These are phyloP conservation scores for Tephrocybe rancida DNA, from an alignment of 768 basidiomycete genomes.

Conservation along the genomic window DNA sequence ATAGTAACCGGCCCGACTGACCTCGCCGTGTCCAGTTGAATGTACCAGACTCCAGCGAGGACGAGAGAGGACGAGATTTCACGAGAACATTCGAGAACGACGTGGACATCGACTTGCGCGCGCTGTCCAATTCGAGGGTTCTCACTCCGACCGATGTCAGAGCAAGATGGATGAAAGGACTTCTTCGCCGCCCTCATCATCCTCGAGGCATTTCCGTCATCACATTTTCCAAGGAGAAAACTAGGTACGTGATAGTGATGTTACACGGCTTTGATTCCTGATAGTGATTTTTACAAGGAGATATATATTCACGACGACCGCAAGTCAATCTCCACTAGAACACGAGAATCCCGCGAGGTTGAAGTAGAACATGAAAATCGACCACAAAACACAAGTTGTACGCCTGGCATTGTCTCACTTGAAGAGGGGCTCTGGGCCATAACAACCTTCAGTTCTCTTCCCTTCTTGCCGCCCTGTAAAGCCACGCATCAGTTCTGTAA, in stretches of 20 bases:
- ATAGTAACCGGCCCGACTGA: neutral
- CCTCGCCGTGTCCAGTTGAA: neutral
- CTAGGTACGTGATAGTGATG: neutral
- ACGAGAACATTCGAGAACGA: neutral
- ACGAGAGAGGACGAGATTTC: no score
- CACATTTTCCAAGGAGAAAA: neutral
- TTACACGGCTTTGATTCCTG: neutral
- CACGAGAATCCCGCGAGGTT: no score
- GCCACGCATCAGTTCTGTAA: no score
- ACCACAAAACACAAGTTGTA: no score
- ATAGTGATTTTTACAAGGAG: neutral
- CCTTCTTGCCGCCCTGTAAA: no score
- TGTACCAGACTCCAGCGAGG: no score
- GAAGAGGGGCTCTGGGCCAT: no score
- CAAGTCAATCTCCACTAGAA: no score
- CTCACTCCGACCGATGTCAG: slow-evolving; percentile 1
- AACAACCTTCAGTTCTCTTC: no score
- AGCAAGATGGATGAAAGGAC: neutral
- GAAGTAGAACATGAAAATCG: no score
- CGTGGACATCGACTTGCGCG: neutral
- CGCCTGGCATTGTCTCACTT: no score
- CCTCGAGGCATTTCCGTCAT: neutral
- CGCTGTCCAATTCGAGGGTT: neutral
- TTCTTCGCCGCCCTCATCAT: neutral
- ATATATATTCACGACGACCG: neutral